These are phyloP conservation scores for Cymbidium sinense DNA, from an alignment of 106 monocot genomes.

Conservation along the genomic window DNA sequence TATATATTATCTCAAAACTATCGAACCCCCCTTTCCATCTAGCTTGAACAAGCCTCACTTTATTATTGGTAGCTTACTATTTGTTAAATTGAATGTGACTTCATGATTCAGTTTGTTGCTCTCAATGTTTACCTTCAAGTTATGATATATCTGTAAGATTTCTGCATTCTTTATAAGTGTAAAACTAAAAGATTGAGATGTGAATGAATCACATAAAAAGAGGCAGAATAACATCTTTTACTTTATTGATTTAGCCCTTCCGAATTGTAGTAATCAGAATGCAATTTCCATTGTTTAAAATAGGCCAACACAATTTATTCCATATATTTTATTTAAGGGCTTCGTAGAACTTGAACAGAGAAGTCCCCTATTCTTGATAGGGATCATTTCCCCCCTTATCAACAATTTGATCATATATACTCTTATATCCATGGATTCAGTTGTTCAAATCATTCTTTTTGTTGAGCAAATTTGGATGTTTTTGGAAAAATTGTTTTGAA, in stretches of 20 bases:
- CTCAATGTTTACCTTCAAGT: background rate
- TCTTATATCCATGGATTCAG: background rate
- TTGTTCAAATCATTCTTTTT: background rate
- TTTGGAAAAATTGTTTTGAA: background rate
- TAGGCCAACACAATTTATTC: background rate
- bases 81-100: background rate
- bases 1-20: background rate
- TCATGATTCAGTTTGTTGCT: background rate
- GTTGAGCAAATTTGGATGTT: background rate
- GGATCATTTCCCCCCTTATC: background rate
- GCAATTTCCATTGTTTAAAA: background rate
- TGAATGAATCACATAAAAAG: background rate
- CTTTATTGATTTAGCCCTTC: background rate
- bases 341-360: background rate
- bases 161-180: background rate
- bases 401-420: background rate
- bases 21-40: background rate
- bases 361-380: background rate
- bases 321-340: background rate
- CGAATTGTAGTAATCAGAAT: background rate
- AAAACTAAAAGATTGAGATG: too few relatives aligned
- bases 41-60: background rate
- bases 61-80: background rate
- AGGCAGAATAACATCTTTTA: background rate
- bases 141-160: background rate